Evolutionary conservation across 352 stramenopile species (phyloP).

Genomic region (Saprolegnia parasitica): DNA sequence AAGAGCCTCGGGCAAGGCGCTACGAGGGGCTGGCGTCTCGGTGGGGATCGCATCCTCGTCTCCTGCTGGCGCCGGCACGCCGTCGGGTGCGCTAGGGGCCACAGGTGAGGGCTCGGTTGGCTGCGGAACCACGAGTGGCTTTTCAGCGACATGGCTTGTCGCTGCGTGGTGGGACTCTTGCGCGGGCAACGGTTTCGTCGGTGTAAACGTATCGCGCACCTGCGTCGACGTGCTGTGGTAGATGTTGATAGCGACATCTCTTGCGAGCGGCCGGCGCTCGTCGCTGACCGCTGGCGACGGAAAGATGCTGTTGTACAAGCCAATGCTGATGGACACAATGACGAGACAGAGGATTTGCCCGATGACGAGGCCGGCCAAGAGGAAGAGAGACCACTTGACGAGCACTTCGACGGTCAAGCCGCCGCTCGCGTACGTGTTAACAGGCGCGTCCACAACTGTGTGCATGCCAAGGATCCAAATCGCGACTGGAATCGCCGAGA

Average conservation of each 20-base stretch:
- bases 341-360: background rate
- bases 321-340: background rate
- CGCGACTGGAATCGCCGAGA: background rate
- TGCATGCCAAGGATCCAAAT: constrained; percentile 11
- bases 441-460: background rate
- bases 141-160: background rate
- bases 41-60: no score
- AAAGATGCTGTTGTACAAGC: constrained; percentile 1
- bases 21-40: background rate
- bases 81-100: no score
- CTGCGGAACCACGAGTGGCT: background rate
- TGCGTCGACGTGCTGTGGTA: background rate
- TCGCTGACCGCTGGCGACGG: background rate
- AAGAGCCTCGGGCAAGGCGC: background rate
- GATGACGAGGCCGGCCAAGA: background rate
- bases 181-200: background rate
- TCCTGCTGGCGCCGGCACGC: no score
- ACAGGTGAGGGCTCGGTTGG: background rate
- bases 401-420: background rate
- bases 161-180: background rate
- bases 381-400: constrained; percentile 7
- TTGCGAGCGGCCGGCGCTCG: background rate
- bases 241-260: background rate
- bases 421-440: background rate
- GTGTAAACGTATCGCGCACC: background rate